Percentiles rank a stretch among this genome's conserved stretches.
These are phyloP conservation scores for Diaporthe amygdali DNA, from an alignment of 2,329 filamentous ascomycete species.

Conservation along the genomic window DNA sequence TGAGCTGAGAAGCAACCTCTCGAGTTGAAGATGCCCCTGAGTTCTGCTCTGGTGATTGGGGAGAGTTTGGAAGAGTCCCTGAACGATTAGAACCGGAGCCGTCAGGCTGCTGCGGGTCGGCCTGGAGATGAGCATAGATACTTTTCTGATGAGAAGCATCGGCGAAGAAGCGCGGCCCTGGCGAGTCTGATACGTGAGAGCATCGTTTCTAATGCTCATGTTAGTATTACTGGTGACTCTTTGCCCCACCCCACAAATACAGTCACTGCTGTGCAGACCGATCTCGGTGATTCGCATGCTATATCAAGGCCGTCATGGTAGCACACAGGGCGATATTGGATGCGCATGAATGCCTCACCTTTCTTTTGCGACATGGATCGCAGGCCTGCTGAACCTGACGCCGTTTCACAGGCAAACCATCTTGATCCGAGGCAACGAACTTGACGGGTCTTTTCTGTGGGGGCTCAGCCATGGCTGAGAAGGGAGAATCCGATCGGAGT, in stretches of 20 bases:
- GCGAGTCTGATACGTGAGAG: constrained; percentile 33
- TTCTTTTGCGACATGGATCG: constrained; percentile 57
- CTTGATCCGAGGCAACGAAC: constrained; percentile 61
- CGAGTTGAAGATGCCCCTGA: constrained; percentile 30
- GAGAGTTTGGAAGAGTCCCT: constrained; percentile 30
- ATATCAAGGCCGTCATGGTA: background rate
- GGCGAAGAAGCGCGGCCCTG: background rate
- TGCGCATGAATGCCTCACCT: constrained; percentile 41
- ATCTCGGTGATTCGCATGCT: constrained; percentile 25
- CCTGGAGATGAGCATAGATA: background rate
- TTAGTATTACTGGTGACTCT: background rate
- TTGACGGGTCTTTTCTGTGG: constrained; percentile 44
- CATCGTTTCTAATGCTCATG: constrained; percentile 27
- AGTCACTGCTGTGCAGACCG: background rate
- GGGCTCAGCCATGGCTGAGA: constrained; percentile 13
- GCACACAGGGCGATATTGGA: background rate
- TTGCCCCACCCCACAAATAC: background rate
- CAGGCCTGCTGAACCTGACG: constrained; percentile 66
- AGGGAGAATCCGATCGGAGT: constrained; percentile 1
- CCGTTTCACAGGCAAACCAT: constrained; percentile 61
- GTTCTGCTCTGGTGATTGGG: constrained; percentile 23
- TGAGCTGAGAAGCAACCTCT: constrained; percentile 32
- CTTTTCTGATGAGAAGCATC: background rate
- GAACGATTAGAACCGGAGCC: constrained; percentile 25
- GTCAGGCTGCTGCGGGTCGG: background rate